These are phyloP conservation scores for Tetracladium marchalianum DNA, from an alignment of 495 filamentous ascomycete genomes.

Conservation along the genomic window DNA sequence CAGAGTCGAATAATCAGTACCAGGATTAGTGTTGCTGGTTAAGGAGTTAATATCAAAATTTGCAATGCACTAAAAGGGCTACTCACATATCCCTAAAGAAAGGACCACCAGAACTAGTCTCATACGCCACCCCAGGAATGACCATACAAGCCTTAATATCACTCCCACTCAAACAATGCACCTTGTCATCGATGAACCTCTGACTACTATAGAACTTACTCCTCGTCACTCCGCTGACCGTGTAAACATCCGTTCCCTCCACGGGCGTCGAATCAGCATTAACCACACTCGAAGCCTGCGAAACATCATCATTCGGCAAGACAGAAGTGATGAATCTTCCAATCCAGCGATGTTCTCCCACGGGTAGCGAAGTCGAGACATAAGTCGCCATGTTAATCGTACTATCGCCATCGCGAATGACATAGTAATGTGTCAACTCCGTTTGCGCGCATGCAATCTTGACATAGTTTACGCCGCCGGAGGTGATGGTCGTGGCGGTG, in stretches of 20 bases:
- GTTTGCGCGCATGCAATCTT: constrained; percentile 53
- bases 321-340: constrained; percentile 46
- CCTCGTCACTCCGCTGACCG: constrained; percentile 50
- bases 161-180: constrained; percentile 45
- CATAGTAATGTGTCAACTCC: constrained; percentile 54
- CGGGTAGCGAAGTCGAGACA: constrained; percentile 44
- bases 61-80: no score
- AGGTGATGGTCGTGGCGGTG: constrained; percentile 33
- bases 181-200: constrained; percentile 56
- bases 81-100: constrained; percentile 51
- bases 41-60: no score
- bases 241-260: constrained; percentile 54
- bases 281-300: constrained; percentile 36
- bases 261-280: constrained; percentile 34
- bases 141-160: constrained; percentile 40
- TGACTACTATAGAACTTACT: constrained; percentile 64
- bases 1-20: constrained; percentile 38
- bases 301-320: constrained; percentile 46
- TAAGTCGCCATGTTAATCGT: constrained; percentile 56
- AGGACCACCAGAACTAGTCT: constrained; percentile 44
- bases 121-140: constrained; percentile 31
- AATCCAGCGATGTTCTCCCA: constrained; percentile 58
- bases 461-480: constrained; percentile 37
- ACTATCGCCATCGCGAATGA: constrained; percentile 47
- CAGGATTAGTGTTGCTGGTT: constrained; percentile 38